Conservation (phyloP, 257 asterid species). For the Solanum pimpinellifolium region DNA sequence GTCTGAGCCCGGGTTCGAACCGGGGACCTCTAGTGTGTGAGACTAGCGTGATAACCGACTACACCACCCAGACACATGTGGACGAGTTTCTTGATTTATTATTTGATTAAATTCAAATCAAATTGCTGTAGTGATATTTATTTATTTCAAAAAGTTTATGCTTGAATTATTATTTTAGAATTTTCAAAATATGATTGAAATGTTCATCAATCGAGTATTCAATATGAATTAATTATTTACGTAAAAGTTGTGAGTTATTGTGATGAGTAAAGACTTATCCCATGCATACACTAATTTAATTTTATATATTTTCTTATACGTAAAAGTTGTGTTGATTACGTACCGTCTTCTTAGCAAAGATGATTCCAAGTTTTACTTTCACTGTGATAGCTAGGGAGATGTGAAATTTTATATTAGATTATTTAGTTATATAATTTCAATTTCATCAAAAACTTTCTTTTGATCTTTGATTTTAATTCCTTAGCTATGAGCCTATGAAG, state of each 20-base stretch:
- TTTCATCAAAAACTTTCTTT: no score
- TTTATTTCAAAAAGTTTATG: no score
- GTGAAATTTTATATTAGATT: no score
- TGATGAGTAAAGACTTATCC: not conserved
- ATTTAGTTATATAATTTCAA: no score
- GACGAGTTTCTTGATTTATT: accelerated
- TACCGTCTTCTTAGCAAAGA: no score
- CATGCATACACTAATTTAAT: not conserved
- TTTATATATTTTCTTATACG: no score
- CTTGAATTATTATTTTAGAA: not conserved
- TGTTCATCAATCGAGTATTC: not conserved
- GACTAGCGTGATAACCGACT: constrained; percentile 99
- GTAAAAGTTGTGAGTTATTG: accelerated
- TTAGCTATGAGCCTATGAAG: not conserved
- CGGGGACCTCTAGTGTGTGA: constrained; percentile 99
- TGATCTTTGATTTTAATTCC: no score
- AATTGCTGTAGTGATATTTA: no score
- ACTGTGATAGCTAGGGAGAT: no score
- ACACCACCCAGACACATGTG: constrained; percentile 84
- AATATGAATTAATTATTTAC: not conserved
- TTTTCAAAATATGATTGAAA: not conserved
- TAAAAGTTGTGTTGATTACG: no score
- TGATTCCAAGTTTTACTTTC: no score
- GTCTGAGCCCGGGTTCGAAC: constrained; percentile 31
- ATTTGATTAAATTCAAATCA: accelerated